Conservation (phyloP, 2,329 filamentous ascomycete genomes). For the Nemania abortiva region DNA sequence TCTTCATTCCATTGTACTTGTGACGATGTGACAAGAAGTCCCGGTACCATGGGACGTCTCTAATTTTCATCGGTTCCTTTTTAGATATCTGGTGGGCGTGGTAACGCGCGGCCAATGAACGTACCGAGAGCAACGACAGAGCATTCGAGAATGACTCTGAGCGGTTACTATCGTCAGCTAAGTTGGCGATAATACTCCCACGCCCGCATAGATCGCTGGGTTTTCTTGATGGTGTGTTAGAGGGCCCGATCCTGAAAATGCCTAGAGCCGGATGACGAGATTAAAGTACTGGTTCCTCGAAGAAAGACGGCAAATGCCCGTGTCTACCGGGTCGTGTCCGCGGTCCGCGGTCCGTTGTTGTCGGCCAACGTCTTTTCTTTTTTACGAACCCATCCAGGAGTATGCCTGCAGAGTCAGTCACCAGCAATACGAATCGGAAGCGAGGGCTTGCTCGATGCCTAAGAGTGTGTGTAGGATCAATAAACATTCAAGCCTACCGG, state of each 20-base stretch:
- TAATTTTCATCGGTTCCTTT: slow-evolving; percentile 19
- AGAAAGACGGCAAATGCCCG: slow-evolving; percentile 6
- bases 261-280: slow-evolving; percentile 6
- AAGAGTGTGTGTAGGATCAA: neutral
- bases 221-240: neutral
- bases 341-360: neutral
- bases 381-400: neutral
- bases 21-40: neutral
- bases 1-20: slow-evolving; percentile 3
- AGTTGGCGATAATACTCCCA: neutral
- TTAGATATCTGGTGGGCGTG: neutral
- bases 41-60: neutral
- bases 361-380: neutral
- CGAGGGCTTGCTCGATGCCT: slow-evolving; percentile 12
- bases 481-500: slow-evolving; percentile 4
- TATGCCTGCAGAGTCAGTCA: slow-evolving; percentile 22
- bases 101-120: neutral
- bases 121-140: neutral
- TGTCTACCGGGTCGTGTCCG: slow-evolving; percentile 5
- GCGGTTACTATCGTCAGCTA: neutral
- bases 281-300: slow-evolving; percentile 1
- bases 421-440: slow-evolving; percentile 3
- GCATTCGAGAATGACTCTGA: neutral
- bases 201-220: neutral
- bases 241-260: slow-evolving; percentile 12